These are phyloP conservation scores for Botryotinia globosa DNA, from an alignment of 2,329 filamentous ascomycete species.

Conservation along the genomic window DNA sequence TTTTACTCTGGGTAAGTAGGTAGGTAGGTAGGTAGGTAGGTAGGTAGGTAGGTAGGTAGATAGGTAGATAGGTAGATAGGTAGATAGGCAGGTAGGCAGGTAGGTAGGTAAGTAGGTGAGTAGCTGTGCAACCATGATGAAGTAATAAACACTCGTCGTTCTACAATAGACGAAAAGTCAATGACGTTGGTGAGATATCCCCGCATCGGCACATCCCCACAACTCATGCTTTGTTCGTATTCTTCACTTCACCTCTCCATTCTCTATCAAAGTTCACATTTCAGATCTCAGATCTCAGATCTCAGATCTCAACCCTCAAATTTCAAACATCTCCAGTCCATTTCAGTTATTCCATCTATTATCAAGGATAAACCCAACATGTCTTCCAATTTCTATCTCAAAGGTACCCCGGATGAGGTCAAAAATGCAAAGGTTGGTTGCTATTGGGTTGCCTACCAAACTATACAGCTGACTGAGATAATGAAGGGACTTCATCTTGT, in stretches of 20 bases:
- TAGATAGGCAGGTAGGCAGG: too few relatives aligned
- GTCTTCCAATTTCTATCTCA: constrained; percentile 22
- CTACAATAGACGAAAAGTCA: not conserved
- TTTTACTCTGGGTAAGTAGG: too few relatives aligned
- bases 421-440: constrained; percentile 27
- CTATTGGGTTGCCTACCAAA: not conserved
- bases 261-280: not conserved
- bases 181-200: constrained; percentile 2
- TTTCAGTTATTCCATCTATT: not conserved
- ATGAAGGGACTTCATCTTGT: constrained; percentile 48
- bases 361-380: not conserved
- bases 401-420: constrained; percentile 24
- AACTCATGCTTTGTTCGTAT: not conserved
- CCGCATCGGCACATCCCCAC: not conserved
- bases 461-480: not conserved
- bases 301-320: not conserved
- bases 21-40: too few relatives aligned
- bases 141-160: not conserved
- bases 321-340: not conserved
- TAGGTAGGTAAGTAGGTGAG: too few relatives aligned
- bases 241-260: not conserved
- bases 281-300: too few relatives aligned
- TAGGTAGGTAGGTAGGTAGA: too few relatives aligned
- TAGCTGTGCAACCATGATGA: not conserved
- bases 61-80: too few relatives aligned